These are phyloP conservation scores for Acer campestre DNA, from an alignment of 345 rosid genomes.

Conservation along the genomic window DNA sequence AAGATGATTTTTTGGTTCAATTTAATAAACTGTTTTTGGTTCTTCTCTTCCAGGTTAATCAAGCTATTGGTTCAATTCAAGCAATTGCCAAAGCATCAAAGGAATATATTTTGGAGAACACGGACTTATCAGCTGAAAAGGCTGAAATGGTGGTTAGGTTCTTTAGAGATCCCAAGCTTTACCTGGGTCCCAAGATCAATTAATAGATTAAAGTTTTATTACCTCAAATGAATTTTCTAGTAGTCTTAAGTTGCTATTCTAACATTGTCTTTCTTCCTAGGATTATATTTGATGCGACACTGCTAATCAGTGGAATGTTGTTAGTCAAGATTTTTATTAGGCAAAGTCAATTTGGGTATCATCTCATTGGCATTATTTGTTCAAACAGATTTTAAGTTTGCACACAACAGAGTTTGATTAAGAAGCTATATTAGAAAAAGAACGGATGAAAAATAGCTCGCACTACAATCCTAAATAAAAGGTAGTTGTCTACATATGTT, in stretches of 20 bases:
- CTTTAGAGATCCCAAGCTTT: slow-evolving; percentile 76
- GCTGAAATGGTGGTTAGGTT: slow-evolving; percentile 63
- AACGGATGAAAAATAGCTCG: too few species aligned
- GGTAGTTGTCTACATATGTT: too few species aligned
- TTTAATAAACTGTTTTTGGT: not conserved
- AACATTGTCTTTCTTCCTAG: too few species aligned
- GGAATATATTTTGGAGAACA: slow-evolving; percentile 68
- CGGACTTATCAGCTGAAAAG: slow-evolving; percentile 85
- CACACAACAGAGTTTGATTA: too few species aligned
- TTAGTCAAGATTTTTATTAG: too few species aligned
- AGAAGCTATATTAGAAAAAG: too few species aligned
- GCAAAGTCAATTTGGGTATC: too few species aligned
- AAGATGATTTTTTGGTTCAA: not conserved
- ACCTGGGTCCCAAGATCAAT: slow-evolving; percentile 65
- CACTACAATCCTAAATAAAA: too few species aligned
- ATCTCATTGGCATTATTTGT: too few species aligned
- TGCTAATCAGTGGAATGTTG: too few species aligned
- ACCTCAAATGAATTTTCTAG: not conserved
- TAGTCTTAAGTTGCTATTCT: not conserved
- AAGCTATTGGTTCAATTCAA: slow-evolving; percentile 88
- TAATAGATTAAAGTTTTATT: slow-evolving; percentile 21
- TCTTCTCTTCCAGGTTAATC: slow-evolving; percentile 60
- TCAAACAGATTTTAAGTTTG: too few species aligned
- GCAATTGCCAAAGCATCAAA: slow-evolving; percentile 81
- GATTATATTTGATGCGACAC: too few species aligned